Percentiles rank a stretch among this genome's conserved stretches.
phyloP scores from a whole-genome alignment of 78 protist genomes.

The Dictyostelium purpureum region DNA sequence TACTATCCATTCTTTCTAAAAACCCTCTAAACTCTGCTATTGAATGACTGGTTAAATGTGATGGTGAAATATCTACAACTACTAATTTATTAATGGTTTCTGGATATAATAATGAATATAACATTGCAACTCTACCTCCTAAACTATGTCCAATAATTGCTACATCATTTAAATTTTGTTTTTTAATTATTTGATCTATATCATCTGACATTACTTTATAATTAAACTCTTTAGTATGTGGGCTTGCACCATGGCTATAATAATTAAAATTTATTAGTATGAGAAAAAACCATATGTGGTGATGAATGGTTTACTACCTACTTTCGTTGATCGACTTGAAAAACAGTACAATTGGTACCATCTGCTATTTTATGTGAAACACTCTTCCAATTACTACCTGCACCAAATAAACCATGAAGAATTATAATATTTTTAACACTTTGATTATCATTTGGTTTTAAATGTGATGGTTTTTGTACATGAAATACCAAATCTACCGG shows the following conservation, averaged over 20 bases:
- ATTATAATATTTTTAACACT: conserved; percentile 13
- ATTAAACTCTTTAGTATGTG: conserved; percentile 31
- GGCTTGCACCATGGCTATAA: conserved; percentile 41
- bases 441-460: too few relatives aligned
- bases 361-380: conserved; percentile 35
- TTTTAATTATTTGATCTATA: conserved; percentile 6
- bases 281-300: too few relatives aligned
- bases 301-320: too few relatives aligned
- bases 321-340: conserved; percentile 72
- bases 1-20: conserved; percentile 6
- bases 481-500: neutral
- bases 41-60: neutral
- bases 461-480: neutral
- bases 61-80: conserved; percentile 58
- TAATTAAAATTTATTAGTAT: too few relatives aligned
- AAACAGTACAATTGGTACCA: conserved; percentile 23
- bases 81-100: neutral
- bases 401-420: conserved; percentile 58
- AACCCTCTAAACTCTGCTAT: conserved; percentile 15
- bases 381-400: conserved; percentile 44
- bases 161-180: neutral
- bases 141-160: conserved; percentile 52
- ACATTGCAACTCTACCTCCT: conserved; percentile 72
- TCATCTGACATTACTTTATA: conserved; percentile 28
- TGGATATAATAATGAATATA: conserved; percentile 35